Evolutionary conservation across 2,329 filamentous ascomycete species (phyloP), one percentile per base, ranked within the genome.

Genomic region (Aaosphaeria pasadenensis): DNA sequence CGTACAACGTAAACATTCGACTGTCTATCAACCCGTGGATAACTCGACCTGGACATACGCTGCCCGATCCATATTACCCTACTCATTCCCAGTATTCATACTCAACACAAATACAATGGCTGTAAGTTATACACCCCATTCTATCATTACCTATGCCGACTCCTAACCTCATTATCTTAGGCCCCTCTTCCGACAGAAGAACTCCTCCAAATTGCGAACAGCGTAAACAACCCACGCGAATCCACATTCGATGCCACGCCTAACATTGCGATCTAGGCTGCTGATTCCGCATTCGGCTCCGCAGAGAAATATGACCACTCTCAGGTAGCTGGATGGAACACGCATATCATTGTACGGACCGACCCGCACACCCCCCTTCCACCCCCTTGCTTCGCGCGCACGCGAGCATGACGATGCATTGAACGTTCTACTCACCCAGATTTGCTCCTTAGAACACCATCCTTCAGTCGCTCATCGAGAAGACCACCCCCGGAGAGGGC

Each of bases 271-370:
- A 36, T 6, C 17, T 54, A 96, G 91, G 91, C 90, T 59, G 96
- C 91, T 79, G 84, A 88, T 66, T 80, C 79, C 58, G 87, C 89
- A 50, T 82, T 97, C 62, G 83, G 84, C 53, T 80, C 74, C 54
- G 84, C 85, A 51, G 84, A 89, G 53, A 85, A 81, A 74, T 99
- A 99, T 76, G 88, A 95, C 57, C 94, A 97, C 73, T 74, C 84
- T 47, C 86, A 87, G 68, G 95, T 92, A 33, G 84, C 87, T 67
- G 76, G 84, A 60, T 97, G 92, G 92, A 97, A 97, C 77, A 87
- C 87, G 32, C 78, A 80, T 57, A 97, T 99, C 72, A 96, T 97
- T 72, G 91, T 95, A 81, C 62, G 83, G 77, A 52, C 50, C 17
- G 17, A 24, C 17, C 17, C 17, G 17, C 17, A 24, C 17, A 24